Base-by-base conservation (phyloP, 2,329 filamentous ascomycete species). In the Trichoderma sp. region DNA sequence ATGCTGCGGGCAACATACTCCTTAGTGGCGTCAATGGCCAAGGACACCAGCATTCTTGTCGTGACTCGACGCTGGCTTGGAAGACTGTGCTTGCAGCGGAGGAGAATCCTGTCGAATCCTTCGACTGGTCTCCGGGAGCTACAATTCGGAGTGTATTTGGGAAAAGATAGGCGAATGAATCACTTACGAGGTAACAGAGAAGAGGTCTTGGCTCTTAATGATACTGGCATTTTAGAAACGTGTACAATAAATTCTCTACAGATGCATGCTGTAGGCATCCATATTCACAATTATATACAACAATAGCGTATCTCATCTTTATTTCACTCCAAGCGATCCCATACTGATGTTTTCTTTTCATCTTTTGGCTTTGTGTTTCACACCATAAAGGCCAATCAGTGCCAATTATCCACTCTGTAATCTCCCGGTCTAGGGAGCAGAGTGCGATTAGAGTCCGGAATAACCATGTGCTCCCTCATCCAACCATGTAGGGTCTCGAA, bases 41-140 rank as follows among this genome's bases (percentile, higher is more conserved):
- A 16, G 56, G 56, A 18, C 56, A 59, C 28, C 32, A 59, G 16
- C 56, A 59, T 59, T 59, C 56, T 43, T 59, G 56, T 5, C 56
- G 56, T 30, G 56, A 59, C 34, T 59, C 56, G 24, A 59, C 34
- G 34, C 56, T 59, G 16, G 56, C 56, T 26, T 59, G 56, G 56
- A 21, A 59, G 37, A 59, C 56, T 43, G 56, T 59, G 24, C 26
- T 59, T 59, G 56, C 21, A 5, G 28, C 56, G 1, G 56, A 59
- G 5, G 56, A 59, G 8, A 43, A 59, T n/a, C 34, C 56, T 18
- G 24, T 59, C 14, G 16, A 59, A 43, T 37, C 56, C 8, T 59
- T 43, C 39, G 39, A 43, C 14, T 43, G 39, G 39, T 43, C 39
- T 43, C 39, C 39, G 6, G 39, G 39, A 43, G 39, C 39, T 18